Conservation (phyloP, 306 rosid species). For the Mimosa bimucronata region DNA sequence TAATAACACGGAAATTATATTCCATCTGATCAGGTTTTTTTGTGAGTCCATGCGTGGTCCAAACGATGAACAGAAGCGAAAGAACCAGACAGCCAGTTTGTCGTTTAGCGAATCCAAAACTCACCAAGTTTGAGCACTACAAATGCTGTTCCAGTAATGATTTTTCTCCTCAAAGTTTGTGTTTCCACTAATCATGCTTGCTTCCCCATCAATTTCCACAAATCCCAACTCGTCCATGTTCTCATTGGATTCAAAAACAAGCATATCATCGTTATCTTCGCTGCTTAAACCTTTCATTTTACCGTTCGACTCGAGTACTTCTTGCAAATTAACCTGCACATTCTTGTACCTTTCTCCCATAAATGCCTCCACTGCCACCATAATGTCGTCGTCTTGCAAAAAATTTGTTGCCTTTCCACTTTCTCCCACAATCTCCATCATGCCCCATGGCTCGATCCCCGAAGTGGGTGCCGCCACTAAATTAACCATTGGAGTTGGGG, state of each 20-base stretch:
- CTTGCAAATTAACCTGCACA: background rate
- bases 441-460: background rate
- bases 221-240: background rate
- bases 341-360: constrained; percentile 8
- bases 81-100: background rate
- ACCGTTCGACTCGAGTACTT: background rate
- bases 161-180: background rate
- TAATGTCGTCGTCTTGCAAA: constrained; percentile 27
- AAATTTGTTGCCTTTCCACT: background rate
- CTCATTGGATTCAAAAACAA: background rate
- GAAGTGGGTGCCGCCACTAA: background rate
- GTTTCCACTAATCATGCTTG: background rate
- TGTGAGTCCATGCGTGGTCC: background rate
- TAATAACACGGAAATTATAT: background rate
- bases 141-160: constrained; percentile 3
- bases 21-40: background rate
- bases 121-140: background rate
- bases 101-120: background rate
- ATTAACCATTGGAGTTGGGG: background rate
- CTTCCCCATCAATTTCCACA: background rate
- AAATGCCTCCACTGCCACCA: constrained; percentile 39
- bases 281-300: background rate
- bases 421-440: background rate
- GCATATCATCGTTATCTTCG: background rate
- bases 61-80: background rate